Evolutionary conservation across 176 grass and related monocot genomes (phyloP).

Genomic region (Oryza meyeriana): DNA sequence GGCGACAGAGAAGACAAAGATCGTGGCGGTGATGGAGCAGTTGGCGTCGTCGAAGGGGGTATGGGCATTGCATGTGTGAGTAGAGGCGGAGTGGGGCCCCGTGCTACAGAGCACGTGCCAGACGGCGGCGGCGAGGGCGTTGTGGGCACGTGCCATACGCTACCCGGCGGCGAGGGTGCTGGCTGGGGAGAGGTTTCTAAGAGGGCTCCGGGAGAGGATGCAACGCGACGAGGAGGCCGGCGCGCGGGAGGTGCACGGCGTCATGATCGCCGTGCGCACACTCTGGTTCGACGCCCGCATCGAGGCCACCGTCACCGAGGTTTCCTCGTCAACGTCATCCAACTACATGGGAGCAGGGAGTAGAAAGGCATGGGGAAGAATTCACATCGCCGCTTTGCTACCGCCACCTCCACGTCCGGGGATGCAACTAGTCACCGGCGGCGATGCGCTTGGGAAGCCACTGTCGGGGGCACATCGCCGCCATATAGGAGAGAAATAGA

Average conservation of each 20-base stretch:
- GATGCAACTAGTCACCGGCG: too few relatives aligned
- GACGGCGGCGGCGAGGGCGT: constrained; percentile 82
- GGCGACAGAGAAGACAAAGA: not conserved
- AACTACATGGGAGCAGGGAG: too few relatives aligned
- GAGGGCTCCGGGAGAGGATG: constrained; percentile 66
- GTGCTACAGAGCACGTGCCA: constrained; percentile 89
- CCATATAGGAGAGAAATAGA: too few relatives aligned
- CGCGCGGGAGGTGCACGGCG: constrained; percentile 67
- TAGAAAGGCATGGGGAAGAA: too few relatives aligned
- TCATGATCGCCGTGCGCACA: constrained; percentile 86
- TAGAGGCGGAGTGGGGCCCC: constrained; percentile 71
- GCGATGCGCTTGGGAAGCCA: too few relatives aligned
- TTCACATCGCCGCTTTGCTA: too few relatives aligned
- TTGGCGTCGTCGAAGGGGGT: constrained; percentile 57
- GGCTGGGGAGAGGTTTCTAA: constrained; percentile 66
- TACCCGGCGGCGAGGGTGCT: constrained; percentile 78
- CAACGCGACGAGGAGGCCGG: constrained; percentile 61
- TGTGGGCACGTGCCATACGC: constrained; percentile 58
- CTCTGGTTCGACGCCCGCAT: constrained; percentile 85
- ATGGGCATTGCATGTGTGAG: constrained; percentile 60
- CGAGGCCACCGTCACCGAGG: constrained; percentile 58
- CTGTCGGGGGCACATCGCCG: too few relatives aligned
- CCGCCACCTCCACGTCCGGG: too few relatives aligned
- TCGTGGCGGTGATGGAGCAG: constrained; percentile 42
- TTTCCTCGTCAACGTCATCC: too few relatives aligned